These are phyloP conservation scores for Haematococcus sp. DNA, from an alignment of 139 green algal genomes.

Conservation along the genomic window DNA sequence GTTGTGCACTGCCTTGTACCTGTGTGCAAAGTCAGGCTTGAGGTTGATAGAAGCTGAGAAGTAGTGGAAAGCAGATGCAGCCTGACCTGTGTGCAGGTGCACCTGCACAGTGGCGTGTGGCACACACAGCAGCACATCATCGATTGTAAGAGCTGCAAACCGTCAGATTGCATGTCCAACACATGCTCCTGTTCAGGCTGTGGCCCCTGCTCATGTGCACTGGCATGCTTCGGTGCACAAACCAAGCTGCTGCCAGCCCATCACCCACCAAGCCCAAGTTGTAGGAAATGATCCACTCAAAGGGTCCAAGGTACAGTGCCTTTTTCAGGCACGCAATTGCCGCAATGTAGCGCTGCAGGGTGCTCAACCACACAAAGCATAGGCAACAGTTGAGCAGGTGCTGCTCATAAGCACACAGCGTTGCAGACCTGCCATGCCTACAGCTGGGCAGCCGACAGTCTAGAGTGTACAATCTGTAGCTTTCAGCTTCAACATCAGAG, in stretches of 20 bases:
- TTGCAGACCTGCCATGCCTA: not conserved
- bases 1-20: conserved; percentile 5
- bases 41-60: conserved; percentile 77
- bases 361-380: not conserved
- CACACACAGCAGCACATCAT: too few relatives aligned
- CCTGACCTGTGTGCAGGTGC: conserved; percentile 40
- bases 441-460: not conserved
- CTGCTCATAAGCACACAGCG: not conserved
- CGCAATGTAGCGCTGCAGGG: conserved; percentile 62
- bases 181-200: too few relatives aligned
- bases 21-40: conserved; percentile 71
- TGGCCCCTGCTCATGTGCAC: too few relatives aligned
- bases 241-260: too few relatives aligned
- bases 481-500: too few relatives aligned
- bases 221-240: too few relatives aligned
- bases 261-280: conserved; percentile 72
- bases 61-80: conserved; percentile 76
- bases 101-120: too few relatives aligned
- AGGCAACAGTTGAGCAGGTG: not conserved
- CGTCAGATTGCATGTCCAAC: too few relatives aligned
- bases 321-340: conserved; percentile 77
- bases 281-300: conserved; percentile 84
- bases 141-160: too few relatives aligned
- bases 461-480: too few relatives aligned
- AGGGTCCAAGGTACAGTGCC: conserved; percentile 74